A percentile compares a stretch with the other conserved stretches of the same genome.
phyloP scores from a whole-genome alignment of 2,329 filamentous ascomycete genomes.

The Colletotrichum karsti region DNA sequence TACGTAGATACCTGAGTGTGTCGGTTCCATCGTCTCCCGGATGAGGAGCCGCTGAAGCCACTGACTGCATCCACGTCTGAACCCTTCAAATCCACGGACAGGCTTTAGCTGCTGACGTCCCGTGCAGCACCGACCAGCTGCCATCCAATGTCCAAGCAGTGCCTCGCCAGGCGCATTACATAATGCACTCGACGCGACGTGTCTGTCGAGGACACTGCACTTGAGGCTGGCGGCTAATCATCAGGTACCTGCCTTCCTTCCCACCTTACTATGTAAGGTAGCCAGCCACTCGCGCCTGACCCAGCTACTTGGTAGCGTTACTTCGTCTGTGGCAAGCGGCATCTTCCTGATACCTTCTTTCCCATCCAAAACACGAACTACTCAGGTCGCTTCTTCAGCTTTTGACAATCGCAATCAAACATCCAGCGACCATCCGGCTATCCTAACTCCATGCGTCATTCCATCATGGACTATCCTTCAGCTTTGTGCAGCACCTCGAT shows the following conservation, averaged over 20 bases:
- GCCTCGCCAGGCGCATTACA: no score
- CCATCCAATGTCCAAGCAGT: conserved; percentile 19
- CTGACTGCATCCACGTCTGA: conserved; percentile 4
- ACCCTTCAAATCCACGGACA: background rate
- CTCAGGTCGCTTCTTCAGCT: background rate
- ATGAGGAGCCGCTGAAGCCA: conserved; percentile 16
- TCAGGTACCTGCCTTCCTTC: background rate
- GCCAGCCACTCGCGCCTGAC: no score
- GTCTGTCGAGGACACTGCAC: no score
- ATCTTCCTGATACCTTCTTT: background rate
- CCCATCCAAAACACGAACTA: background rate
- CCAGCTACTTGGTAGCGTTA: conserved; percentile 7
- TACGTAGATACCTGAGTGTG: no score
- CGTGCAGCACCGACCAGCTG: conserved; percentile 15
- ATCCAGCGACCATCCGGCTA: background rate
- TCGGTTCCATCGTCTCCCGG: background rate
- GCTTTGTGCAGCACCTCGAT: no score
- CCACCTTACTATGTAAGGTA: background rate
- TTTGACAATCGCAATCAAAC: conserved; percentile 10
- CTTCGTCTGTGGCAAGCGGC: no score
- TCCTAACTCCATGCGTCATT: background rate
- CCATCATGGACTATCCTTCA: background rate
- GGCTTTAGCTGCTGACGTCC: conserved; percentile 9
- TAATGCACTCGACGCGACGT: no score
- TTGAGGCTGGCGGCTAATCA: no score